A percentile compares a stretch with the other conserved stretches of the same genome.
Conservation (phyloP, 2,329 filamentous ascomycete species). For the Hypocreales sp. region DNA sequence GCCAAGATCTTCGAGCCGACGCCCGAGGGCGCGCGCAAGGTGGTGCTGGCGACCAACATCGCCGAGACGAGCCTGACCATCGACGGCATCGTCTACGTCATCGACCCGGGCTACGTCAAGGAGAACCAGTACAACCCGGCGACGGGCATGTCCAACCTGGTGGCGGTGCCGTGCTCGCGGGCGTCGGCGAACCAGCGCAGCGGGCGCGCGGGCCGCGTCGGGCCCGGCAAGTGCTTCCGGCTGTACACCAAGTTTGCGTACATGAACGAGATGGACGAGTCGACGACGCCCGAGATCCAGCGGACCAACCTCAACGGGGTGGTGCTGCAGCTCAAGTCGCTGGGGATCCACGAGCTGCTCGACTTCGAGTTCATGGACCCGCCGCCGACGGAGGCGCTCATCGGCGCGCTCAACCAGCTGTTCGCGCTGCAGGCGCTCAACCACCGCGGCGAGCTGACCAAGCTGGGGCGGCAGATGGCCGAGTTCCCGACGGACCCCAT, state of each 20-base stretch:
- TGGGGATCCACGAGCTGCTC: constrained; percentile 84
- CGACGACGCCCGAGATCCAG: constrained; percentile 84
- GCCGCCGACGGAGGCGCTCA: constrained; percentile 77
- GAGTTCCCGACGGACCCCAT: constrained; percentile 90
- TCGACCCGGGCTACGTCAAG: constrained; percentile 90
- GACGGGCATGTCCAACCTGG: constrained; percentile 82
- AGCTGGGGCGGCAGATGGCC: constrained; percentile 83
- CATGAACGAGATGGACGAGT: constrained; percentile 88
- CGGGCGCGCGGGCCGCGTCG: constrained; percentile 82
- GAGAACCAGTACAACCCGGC: constrained; percentile 87
- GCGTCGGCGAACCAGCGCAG: constrained; percentile 88
- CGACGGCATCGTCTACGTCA: constrained; percentile 90
- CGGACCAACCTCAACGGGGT: constrained; percentile 75
- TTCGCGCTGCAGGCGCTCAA: constrained; percentile 86
- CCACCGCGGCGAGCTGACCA: constrained; percentile 76
- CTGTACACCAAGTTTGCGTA: constrained; percentile 89
- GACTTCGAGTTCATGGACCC: constrained; percentile 96
- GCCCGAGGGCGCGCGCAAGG: constrained; percentile 70
- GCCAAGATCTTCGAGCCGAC: constrained; percentile 91
- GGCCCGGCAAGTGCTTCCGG: constrained; percentile 83
- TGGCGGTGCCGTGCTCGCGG: constrained; percentile 80
- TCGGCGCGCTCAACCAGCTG: constrained; percentile 75
- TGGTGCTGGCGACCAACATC: constrained; percentile 91
- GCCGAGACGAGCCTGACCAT: constrained; percentile 93
- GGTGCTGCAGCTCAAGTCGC: constrained; percentile 71